Base-by-base conservation (phyloP, 331 rosid species). In the Quercus phellos region DNA sequence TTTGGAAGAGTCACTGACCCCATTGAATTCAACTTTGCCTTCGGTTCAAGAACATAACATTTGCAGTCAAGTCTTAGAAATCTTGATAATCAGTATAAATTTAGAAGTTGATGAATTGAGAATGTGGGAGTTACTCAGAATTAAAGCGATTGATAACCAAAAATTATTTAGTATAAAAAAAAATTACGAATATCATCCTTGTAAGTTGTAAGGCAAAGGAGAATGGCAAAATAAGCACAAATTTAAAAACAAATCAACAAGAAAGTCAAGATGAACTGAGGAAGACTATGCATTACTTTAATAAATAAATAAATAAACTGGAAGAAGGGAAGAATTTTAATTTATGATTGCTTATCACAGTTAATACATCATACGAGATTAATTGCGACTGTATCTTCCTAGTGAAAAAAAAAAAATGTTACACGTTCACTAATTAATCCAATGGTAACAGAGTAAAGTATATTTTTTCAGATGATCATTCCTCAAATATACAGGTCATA, bases 1-100 rank as follows among this genome's bases (percentile, higher is more conserved):
- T 68, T 70, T 84, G 14, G 13, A 29, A 34, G 78, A 59, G 46
- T 58, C 74, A 6, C 10, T 10, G 9, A 27, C 71, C 21, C 67
- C 59, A 9, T 43, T 34, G 74, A 64, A 83, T 68, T 74, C 79
- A 29, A 34, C 71, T 24, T 78, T 77, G 30, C 68, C 89, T 82
- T 68, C 5, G 43, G 66, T 75, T 35, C 63, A 74, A 43, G 22
- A 19, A 54, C 11, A 70, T 60, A 56, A 66, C 17, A 66, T 50
- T 38, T 30, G n/a, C 29, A 66, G 6, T 70, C 14, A 77, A 60
- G 77, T 80, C 78, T 51, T 60, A 72, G 17, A n/a, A 58, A 34
- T 70, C 18, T 18, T 3, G 51, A 34, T 34, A 18, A 66, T 30
- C 42, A 34, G 51, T 27, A 68, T 77, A 54, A 71, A 70, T 51